Conservation (phyloP, 108 stramenopile species). For the Licmophora abbreviata region DNA sequence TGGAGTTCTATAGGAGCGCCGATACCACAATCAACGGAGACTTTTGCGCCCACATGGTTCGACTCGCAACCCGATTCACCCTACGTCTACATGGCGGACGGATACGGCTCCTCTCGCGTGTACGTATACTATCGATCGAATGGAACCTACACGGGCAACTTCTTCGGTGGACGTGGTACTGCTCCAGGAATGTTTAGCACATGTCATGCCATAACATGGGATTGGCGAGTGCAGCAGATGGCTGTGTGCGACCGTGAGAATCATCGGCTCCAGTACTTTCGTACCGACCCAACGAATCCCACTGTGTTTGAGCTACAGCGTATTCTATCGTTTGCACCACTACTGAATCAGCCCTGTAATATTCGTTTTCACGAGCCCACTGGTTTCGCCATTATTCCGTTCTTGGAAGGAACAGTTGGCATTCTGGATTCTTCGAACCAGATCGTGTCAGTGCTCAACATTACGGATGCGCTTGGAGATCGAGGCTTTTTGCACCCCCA, state of each 20-base stretch:
- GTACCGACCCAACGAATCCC: background rate
- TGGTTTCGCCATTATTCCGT: constrained; percentile 1
- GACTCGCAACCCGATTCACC: constrained; percentile 2
- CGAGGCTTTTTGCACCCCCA: constrained; percentile 8
- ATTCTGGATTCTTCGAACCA: constrained; percentile 3
- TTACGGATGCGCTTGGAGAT: constrained; percentile 1
- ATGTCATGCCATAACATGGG: background rate
- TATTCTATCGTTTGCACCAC: background rate
- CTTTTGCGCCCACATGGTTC: constrained; percentile 7
- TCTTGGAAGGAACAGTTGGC: constrained; percentile 7
- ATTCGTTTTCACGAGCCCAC: background rate
- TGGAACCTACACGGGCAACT: constrained; percentile 7
- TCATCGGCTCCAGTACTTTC: constrained; percentile 8
- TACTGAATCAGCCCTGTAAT: constrained; percentile 3
- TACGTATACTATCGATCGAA: constrained; percentile 5
- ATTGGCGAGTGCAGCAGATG: constrained; percentile 1
- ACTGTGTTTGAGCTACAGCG: constrained; percentile 1
- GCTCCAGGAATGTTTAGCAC: background rate
- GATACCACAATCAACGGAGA: background rate
- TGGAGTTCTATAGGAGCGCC: constrained; percentile 1
- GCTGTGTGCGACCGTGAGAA: constrained; percentile 8
- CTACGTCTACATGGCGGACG: constrained; percentile 7
- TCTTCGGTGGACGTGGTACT: constrained; percentile 3
- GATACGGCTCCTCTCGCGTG: constrained; percentile 5
- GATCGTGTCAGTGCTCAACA: constrained; percentile 3